Conservation (phyloP, 1,284 basidiomycete species). For the Tilletia indica region DNA sequence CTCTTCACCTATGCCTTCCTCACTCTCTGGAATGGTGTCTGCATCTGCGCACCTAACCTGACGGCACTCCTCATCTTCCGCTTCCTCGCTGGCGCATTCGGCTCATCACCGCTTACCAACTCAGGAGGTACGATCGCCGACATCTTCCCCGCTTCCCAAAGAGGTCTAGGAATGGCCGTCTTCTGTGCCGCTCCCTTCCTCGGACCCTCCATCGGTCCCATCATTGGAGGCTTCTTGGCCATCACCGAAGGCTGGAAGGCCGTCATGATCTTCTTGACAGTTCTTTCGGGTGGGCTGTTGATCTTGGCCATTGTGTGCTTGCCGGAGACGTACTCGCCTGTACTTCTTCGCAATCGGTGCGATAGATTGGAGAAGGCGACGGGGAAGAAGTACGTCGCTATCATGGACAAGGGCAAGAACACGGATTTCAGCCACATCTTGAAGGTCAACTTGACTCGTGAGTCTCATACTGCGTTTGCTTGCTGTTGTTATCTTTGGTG, state of each 20-base stretch:
- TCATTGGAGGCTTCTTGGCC: conserved; percentile 24
- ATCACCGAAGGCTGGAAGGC: conserved; percentile 18
- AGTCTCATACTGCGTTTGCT: conserved; percentile 18
- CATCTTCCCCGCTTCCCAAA: conserved; percentile 27
- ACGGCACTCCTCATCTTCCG: conserved; percentile 27
- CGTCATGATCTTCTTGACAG: conserved; percentile 22
- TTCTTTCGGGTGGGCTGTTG: conserved; percentile 32
- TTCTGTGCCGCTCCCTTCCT: conserved; percentile 19
- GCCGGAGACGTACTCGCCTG: conserved; percentile 49
- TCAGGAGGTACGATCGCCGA: conserved; percentile 32
- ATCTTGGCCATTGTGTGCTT: conserved; percentile 30
- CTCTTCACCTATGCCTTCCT: neutral
- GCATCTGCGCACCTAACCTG: conserved; percentile 22
- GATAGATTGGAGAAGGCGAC: conserved; percentile 39
- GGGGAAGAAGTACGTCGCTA: conserved; percentile 44
- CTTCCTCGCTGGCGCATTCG: conserved; percentile 30
- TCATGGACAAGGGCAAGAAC: conserved; percentile 46
- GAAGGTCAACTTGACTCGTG: conserved; percentile 38
- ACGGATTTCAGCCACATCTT: conserved; percentile 38
- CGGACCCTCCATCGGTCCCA: conserved; percentile 11
- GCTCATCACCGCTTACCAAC: conserved; percentile 34
- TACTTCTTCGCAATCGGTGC: conserved; percentile 43
- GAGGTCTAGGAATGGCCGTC: conserved; percentile 29
- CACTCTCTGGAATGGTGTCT: neutral
- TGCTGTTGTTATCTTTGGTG: neutral